Evolutionary conservation across 139 green algal species (phyloP), one percentile per base, ranked within the genome.

Genomic region (Chlamydomonas sp.): DNA sequence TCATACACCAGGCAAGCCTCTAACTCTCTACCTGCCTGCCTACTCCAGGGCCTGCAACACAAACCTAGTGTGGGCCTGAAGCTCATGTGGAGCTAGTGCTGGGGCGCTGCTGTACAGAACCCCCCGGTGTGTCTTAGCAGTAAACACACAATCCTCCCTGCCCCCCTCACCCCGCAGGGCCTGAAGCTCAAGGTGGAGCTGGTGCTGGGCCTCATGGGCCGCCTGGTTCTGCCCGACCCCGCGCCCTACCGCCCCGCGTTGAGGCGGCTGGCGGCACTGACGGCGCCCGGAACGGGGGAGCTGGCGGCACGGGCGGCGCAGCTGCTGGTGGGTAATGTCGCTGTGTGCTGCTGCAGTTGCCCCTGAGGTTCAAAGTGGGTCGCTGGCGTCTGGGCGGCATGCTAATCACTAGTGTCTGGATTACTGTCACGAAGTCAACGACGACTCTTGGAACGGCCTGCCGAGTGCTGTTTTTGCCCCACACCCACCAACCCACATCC

Each of bases 181-280:
- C 74, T 98, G 64, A 8, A 79, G 2, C 85, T 89, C 63, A 99
- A 98, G 93, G 89, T 89, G 18, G 76, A 93, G 77, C 93, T 99
- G 49, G 88, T 98, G 31, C 74, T 90, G 18, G 83, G 83, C n/a
- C 92, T 99, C n/a, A 88, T 99, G 93, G 79, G 69, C 1, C 90
- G 92, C 0, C 77, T 99, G 64, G 97, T 99, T 79, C 78, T 97
- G 87, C 94, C 95, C 15, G 89, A 88, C 0, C 95, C 97, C 14
- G 89, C 95, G 62, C 86, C 91, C 66, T 99, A 97, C 92, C 93
- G 95, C 63, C 89, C 92, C 0, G 80, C 94, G 57, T 94, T 99
- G 89, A 90, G 96, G 61, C 93, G 96, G 49, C 85, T 99, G 61
- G 93, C 97, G 5, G 90, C 89, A 14, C 94, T 99, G 12, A n/a